phyloP scores from a whole-genome alignment of 768 basidiomycete genomes.

The Termitomyces titanicus region DNA sequence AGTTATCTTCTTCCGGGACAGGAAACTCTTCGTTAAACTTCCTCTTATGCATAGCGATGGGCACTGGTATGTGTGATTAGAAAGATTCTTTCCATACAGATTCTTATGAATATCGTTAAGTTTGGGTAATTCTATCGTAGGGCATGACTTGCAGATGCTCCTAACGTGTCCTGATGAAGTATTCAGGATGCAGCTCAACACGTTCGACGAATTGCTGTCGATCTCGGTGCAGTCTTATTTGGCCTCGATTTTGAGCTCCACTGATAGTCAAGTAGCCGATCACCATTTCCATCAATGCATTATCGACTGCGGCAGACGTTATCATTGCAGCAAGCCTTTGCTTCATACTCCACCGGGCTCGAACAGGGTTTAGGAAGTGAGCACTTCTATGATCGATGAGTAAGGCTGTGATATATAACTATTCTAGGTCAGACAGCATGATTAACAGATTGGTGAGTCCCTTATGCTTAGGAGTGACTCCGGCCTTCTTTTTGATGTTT shows the following conservation, averaged over 20 bases:
- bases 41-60: conserved; percentile 11
- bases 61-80: conserved; percentile 23
- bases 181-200: conserved; percentile 32
- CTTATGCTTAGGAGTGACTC: background rate
- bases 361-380: conserved; percentile 51
- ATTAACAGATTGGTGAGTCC: conserved; percentile 42
- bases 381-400: background rate
- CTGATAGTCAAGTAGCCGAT: conserved; percentile 28
- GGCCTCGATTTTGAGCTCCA: background rate
- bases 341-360: conserved; percentile 39
- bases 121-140: conserved; percentile 40
- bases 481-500: background rate
- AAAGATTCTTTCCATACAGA: background rate
- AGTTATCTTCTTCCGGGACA: conserved; percentile 2
- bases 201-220: conserved; percentile 29
- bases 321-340: conserved; percentile 48
- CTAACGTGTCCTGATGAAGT: background rate
- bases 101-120: conserved; percentile 18
- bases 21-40: background rate
- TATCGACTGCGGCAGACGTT: conserved; percentile 44
- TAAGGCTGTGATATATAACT: background rate
- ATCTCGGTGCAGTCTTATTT: conserved; percentile 29
- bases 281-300: conserved; percentile 48
- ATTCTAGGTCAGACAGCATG: conserved; percentile 41
- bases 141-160: conserved; percentile 4